A percentile compares a stretch with the other conserved stretches of the same genome.
Evolutionary conservation across 768 basidiomycete species (phyloP).

Genomic region (Rhodotorula taiwanensis): DNA sequence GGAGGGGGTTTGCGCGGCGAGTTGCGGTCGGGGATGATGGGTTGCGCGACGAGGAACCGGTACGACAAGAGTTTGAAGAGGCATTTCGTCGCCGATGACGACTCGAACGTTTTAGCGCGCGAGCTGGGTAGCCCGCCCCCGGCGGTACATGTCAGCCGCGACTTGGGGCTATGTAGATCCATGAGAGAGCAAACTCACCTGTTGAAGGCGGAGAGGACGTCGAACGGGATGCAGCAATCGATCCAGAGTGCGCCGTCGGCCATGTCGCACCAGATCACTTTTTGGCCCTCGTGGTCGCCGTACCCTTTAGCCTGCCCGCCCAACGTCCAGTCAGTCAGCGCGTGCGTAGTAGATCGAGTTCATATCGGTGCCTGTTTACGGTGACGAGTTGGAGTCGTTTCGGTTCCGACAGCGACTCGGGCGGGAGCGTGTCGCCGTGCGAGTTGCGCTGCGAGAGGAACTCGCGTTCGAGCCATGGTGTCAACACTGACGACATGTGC

Average conservation of each 20-base stretch:
- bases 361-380: not conserved
- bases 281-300: not conserved
- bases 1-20: not conserved
- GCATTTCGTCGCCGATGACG: not conserved
- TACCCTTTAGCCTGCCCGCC: too few relatives aligned
- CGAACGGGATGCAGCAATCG: not conserved
- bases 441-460: not conserved
- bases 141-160: too few relatives aligned
- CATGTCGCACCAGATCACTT: conserved; percentile 9
- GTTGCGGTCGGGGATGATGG: not conserved
- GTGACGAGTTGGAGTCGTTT: conserved; percentile 3
- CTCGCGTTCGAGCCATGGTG: conserved; percentile 1
- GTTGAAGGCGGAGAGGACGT: not conserved
- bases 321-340: too few relatives aligned
- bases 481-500: not conserved
- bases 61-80: not conserved
- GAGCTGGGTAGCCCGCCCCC: too few relatives aligned
- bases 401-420: not conserved
- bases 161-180: too few relatives aligned
- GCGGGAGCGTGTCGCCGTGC: not conserved
- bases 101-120: too few relatives aligned
- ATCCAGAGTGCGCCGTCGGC: conserved; percentile 12
- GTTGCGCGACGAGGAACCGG: conserved; percentile 10
- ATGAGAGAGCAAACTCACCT: too few relatives aligned
- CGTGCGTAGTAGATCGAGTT: not conserved